Base-by-base conservation (phyloP, 2,329 filamentous ascomycete species). In the Paecilomyces variotii region DNA sequence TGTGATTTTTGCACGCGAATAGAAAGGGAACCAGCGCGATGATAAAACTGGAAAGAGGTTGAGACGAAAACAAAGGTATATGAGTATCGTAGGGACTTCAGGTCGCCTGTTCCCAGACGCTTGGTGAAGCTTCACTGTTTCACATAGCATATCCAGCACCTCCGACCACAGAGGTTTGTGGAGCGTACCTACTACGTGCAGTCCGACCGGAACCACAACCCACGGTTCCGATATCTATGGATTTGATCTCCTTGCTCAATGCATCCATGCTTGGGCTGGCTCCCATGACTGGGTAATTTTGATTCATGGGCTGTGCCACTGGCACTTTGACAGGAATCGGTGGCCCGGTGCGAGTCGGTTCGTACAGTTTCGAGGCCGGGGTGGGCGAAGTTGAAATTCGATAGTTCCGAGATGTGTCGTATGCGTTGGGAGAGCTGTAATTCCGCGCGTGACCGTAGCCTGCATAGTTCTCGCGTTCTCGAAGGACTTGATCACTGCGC, bases 161-260 rank as follows among this genome's bases (percentile, higher is more conserved):
- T 19, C 12, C 35, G n/a, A 50, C 45, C 1, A 66, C 61, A 28
- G 66, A 58, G 24, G 65, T 53, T 7, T 66, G 63, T 19, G 72
- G 68, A 3, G 68, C 66, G 53, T 73, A 74, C 61, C 67, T 72
- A 14, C 71, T 72, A 14, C 71, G 67, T 54, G 68, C 64, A 3
- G 65, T 64, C 5, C 71, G 67, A n/a, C 64, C 62, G 26, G 64
- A 60, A 57, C 67, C 74, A 54, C 68, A 70, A 1, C 65, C 69
- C 7, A 68, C 65, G 14, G 68, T 68, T 7, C 78, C 79, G 58
- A 81, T 79, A 59, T 81, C 78, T 61, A 81, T 80, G 5, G 72
- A 73, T 59, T 74, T 80, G 63, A 87, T 73, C 69, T 87, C 84
- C 34, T 83, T 73, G 56, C 82, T 84, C 54, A 87, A 70, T 4